Base-by-base conservation (phyloP, 352 stramenopile species). In the Pythium dissimile region DNA sequence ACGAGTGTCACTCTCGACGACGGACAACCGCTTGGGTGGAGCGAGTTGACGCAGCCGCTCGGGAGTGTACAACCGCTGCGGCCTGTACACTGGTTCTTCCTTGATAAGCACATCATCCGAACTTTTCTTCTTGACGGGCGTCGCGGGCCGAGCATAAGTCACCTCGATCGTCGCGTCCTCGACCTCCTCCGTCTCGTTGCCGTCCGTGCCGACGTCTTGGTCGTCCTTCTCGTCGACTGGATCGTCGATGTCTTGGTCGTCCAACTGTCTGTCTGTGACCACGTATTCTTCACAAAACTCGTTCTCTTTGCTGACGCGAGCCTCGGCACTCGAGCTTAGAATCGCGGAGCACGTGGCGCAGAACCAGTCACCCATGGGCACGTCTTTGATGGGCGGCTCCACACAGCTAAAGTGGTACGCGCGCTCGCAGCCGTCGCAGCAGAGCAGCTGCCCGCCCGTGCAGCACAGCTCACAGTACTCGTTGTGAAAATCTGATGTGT, bases 351-450 rank as follows among this genome's bases (percentile, higher is more conserved):
- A 89, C 28, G 71, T 37, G 20, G 35, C 21, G 42, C 80, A 90
- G 49, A 76, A 90, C 77, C 77, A 90, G 55, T 91, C 78, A 54
- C 71, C 65, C 39, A 69, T 70, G 15, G 70, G 73, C 24, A 84
- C 35, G 52, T 79, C 73, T 20, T 73, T 68, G 51, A 88, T 87
- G 41, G 77, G 75, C 20, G 80, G 73, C 15, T 77, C 73, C n/a
- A 86, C 76, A 54, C 80, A 90, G 48, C 72, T 84, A 32, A 87
- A 78, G 42, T 90, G 80, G 43, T 83, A 90, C 26, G 80, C 78
- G 48, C 80, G 80, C 37, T 80, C 54, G 57, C 80, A 90, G 41
- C 80, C 80, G 35, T 89, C 74, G 27, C 80, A 90, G 53, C 76
- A 88, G 9, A 88, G 65, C 30, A 90, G 35, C 53, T 79, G 73